Percentiles rank a stretch among this genome's conserved stretches.
Evolutionary conservation across 805 yeast species (phyloP).

Genomic region (Sungouiozyma ichnusensis): DNA sequence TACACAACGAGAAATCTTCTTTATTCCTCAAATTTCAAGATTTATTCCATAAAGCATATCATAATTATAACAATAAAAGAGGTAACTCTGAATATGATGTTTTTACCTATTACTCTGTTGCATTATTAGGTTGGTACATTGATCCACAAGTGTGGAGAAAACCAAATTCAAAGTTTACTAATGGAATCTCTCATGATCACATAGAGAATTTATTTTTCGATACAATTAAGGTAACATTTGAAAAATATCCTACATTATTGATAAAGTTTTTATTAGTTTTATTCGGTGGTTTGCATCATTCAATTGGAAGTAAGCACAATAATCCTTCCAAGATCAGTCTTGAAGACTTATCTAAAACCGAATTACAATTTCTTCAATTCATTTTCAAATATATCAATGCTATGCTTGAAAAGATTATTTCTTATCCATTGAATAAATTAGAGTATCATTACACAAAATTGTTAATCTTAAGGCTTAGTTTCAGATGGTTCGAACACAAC

Average conservation of each 20-base stretch:
- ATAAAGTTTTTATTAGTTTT: slow-evolving; percentile 13
- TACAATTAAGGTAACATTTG: slow-evolving; percentile 18
- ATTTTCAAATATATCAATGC: slow-evolving; percentile 32
- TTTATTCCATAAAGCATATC: slow-evolving; percentile 11
- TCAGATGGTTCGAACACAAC: slow-evolving; percentile 49
- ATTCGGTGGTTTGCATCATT: slow-evolving; percentile 20
- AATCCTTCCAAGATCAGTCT: slow-evolving; percentile 5
- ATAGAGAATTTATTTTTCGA: slow-evolving; percentile 15
- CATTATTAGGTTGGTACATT: slow-evolving; percentile 19
- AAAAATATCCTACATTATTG: slow-evolving; percentile 17
- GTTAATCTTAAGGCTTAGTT: slow-evolving; percentile 39
- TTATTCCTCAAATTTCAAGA: slow-evolving; percentile 17
- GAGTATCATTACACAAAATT: slow-evolving; percentile 9
- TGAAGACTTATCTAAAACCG: slow-evolving; percentile 6
- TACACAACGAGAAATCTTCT: slow-evolving; percentile 29
- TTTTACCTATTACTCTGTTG: slow-evolving; percentile 24
- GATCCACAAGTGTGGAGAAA: slow-evolving; percentile 19
- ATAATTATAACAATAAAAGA: slow-evolving; percentile 14
- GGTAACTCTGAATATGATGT: slow-evolving; percentile 21
- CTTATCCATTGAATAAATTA: slow-evolving; percentile 18
- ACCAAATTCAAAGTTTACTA: neutral
- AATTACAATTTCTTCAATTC: slow-evolving; percentile 29
- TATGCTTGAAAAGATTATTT: slow-evolving; percentile 26
- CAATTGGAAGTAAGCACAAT: neutral
- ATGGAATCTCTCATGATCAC: slow-evolving; percentile 7